phyloP scores from a whole-genome alignment of 176 grass and related monocot species.

The Metroxylon sagu region DNA sequence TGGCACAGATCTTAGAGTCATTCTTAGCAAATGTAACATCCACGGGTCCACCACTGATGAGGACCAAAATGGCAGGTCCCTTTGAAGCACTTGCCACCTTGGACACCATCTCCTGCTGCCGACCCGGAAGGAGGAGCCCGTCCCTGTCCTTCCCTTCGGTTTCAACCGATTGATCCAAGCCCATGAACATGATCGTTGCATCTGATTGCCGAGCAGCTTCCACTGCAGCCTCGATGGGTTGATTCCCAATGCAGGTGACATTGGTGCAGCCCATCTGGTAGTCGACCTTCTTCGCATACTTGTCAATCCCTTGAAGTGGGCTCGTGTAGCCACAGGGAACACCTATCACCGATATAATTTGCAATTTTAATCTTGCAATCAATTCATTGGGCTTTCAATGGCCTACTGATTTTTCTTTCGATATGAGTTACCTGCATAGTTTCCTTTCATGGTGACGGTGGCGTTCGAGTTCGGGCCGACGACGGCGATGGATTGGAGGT shows the following conservation, averaged over 20 bases:
- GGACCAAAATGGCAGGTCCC: slow-evolving; percentile 46
- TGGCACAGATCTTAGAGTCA: slow-evolving; percentile 34
- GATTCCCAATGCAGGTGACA: slow-evolving; percentile 44
- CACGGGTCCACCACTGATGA: slow-evolving; percentile 60
- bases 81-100: slow-evolving; percentile 47
- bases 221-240: slow-evolving; percentile 37
- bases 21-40: slow-evolving; percentile 62
- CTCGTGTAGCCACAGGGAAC: slow-evolving; percentile 57
- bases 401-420: too few relatives aligned
- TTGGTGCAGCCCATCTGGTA: slow-evolving; percentile 47
- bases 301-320: slow-evolving; percentile 45
- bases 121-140: slow-evolving; percentile 50
- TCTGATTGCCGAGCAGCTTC: slow-evolving; percentile 27
- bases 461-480: slow-evolving; percentile 64
- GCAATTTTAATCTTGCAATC: too few relatives aligned
- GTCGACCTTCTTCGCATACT: slow-evolving; percentile 25
- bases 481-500: slow-evolving; percentile 31
- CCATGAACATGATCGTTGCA: slow-evolving; percentile 43
- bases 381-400: too few relatives aligned
- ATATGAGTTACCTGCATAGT: slow-evolving; percentile 47
- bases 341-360: neutral
- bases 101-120: slow-evolving; percentile 60
- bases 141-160: slow-evolving; percentile 39
- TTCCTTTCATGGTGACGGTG: slow-evolving; percentile 77
- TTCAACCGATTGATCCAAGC: slow-evolving; percentile 61